Conservation (phyloP, 2,329 filamentous ascomycete species). For the Cytospora mali region DNA sequence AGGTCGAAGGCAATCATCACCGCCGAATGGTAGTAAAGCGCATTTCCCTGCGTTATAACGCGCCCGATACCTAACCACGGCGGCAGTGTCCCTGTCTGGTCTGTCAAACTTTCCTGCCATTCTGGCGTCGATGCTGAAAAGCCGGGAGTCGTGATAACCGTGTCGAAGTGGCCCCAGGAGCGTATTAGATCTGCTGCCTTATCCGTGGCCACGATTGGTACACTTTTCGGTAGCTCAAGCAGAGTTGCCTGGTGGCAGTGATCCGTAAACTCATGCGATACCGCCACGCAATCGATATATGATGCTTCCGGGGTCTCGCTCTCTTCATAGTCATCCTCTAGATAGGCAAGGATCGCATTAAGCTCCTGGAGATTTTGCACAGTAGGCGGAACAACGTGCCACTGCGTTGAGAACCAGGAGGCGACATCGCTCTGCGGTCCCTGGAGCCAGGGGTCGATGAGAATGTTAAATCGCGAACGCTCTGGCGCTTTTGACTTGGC, state of each 20-base stretch:
- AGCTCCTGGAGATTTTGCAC: constrained; percentile 59
- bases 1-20: constrained; percentile 58
- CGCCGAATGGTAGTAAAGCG: constrained; percentile 64
- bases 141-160: constrained; percentile 52
- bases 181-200: constrained; percentile 59
- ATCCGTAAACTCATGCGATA: constrained; percentile 70
- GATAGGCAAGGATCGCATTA: constrained; percentile 51
- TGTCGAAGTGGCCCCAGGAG: constrained; percentile 62
- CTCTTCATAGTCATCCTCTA: constrained; percentile 43
- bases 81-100: constrained; percentile 46
- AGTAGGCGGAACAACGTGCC: constrained; percentile 58
- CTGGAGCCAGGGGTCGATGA: constrained; percentile 67
- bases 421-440: constrained; percentile 66
- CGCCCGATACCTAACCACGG: constrained; percentile 64
- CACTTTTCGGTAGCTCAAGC: constrained; percentile 52
- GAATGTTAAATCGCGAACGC: constrained; percentile 62
- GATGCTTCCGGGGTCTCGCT: constrained; percentile 30
- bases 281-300: constrained; percentile 59
- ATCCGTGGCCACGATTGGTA: constrained; percentile 62
- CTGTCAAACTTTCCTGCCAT: constrained; percentile 34
- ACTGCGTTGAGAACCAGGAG: constrained; percentile 67
- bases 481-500: constrained; percentile 39
- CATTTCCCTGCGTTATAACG: constrained; percentile 55
- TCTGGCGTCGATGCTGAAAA: constrained; percentile 40
- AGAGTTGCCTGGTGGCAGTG: constrained; percentile 67